Base-by-base conservation (phyloP, 2,329 filamentous ascomycete genomes). In the Phyllosticta citriasiana region DNA sequence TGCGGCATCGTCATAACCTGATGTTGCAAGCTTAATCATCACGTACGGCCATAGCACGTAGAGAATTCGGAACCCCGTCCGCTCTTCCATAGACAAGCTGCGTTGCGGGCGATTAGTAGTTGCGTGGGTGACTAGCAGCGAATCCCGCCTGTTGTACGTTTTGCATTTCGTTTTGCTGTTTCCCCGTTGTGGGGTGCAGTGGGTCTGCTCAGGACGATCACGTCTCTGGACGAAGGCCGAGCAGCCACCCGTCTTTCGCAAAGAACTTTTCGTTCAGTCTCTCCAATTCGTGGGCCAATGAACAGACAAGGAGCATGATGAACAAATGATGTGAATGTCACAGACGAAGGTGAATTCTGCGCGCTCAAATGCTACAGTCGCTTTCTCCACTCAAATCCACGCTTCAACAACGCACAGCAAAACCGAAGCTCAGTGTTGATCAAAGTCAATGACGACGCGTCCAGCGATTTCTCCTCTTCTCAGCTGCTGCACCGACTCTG, bases 371-470 rank as follows among this genome's bases (percentile, higher is more conserved):
- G 33, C 33, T 40, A 12, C 33, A 40, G 33, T 40, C 33, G 14
- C 33, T 30, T 30, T 30, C 27, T 16, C 33, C 33, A 12, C 8
- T 12, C 33, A 40, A 40, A 6, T 40, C 33, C 33, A 16, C 33
- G 14, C 33, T 16, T 12, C 33, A 40, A 40, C 33, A 8, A 40
- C 54, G 12, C n/a, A 4, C 51, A n/a, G n/a, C 19, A 9, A 53
- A 22, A 16, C 10, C 35, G 12, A 9, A 12, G 7, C 40, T 61
- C 57, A 71, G 33, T 69, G 66, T 65, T 68, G 72, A 63, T 82
- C 80, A 65, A 83, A 83, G 65, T 82, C 78, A 22, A 83, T 74
- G 12, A 83, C 80, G 53, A 80, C 76, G 19, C 80, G 70, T 1
- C 81, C 81, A 7, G 80, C 78, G 53, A 83, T 75, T 65, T 83